Evolutionary conservation across 2,329 filamentous ascomycete species (phyloP).

Genomic region (Cladosporium sp.): DNA sequence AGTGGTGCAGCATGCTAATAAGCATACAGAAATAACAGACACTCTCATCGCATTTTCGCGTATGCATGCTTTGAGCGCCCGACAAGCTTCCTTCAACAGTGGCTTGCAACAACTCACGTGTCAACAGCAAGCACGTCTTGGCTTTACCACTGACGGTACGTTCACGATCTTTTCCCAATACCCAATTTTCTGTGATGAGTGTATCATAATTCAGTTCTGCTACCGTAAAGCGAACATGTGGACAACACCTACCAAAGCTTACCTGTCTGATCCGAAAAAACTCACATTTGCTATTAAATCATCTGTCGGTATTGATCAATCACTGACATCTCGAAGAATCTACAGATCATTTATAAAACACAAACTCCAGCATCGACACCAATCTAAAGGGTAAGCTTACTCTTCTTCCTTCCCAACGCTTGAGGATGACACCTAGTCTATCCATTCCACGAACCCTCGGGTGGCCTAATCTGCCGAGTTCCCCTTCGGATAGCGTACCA

Average conservation of each 20-base stretch:
- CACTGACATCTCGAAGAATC: not conserved
- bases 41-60: too few relatives aligned
- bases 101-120: not conserved
- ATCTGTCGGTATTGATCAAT: not conserved
- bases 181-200: conserved; percentile 32
- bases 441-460: conserved; percentile 37
- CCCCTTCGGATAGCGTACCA: conserved; percentile 35
- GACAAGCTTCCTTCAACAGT: conserved; percentile 4
- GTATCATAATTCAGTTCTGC: conserved; percentile 39
- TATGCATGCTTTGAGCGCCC: too few relatives aligned
- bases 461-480: conserved; percentile 33
- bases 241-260: conserved; percentile 36
- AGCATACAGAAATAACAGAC: not conserved
- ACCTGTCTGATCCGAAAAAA: conserved; percentile 30
- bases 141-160: conserved; percentile 1
- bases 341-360: not conserved
- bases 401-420: conserved; percentile 11
- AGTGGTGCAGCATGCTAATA: not conserved
- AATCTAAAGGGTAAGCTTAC: conserved; percentile 15
- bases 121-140: not conserved
- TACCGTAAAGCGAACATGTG: conserved; percentile 33
- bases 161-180: conserved; percentile 2
- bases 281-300: not conserved
- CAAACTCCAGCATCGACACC: not conserved
- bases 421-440: conserved; percentile 37